Conservation (phyloP, 805 yeast genomes). For the Wickerhamiella shivajii region DNA sequence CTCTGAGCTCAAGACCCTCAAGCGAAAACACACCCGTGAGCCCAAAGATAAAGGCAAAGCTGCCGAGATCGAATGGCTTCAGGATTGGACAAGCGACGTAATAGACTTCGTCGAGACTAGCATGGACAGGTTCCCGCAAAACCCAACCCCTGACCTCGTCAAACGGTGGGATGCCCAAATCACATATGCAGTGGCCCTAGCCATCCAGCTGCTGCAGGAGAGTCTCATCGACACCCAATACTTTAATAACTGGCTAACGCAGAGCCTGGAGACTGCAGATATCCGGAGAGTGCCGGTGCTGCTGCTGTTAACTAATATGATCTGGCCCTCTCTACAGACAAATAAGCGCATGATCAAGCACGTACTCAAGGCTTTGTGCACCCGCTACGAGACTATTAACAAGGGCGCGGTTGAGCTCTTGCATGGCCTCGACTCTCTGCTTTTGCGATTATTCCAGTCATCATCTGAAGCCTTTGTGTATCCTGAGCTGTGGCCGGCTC, state of each 20-base stretch:
- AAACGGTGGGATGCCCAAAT: slow-evolving; percentile 35
- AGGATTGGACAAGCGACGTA: slow-evolving; percentile 85
- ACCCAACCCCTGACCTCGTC: too few relatives aligned
- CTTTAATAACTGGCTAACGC: slow-evolving; percentile 51
- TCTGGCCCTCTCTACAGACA: slow-evolving; percentile 55
- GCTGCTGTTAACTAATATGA: slow-evolving; percentile 42
- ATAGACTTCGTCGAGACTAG: slow-evolving; percentile 42
- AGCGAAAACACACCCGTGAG: slow-evolving; percentile 30
- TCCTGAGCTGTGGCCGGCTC: slow-evolving; percentile 10
- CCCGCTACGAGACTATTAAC: not conserved
- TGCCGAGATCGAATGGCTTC: slow-evolving; percentile 48
- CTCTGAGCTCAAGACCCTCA: slow-evolving; percentile 51
- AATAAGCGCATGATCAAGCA: not conserved
- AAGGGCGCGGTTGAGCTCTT: not conserved
- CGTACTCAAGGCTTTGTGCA: slow-evolving; percentile 2
- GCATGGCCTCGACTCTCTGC: slow-evolving; percentile 4
- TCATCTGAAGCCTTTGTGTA: slow-evolving; percentile 9
- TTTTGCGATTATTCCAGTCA: slow-evolving; percentile 7
- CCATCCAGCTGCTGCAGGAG: slow-evolving; percentile 55
- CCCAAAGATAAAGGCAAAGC: slow-evolving; percentile 7
- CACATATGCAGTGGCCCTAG: slow-evolving; percentile 43
- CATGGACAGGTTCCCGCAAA: too few relatives aligned
- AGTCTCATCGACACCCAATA: slow-evolving; percentile 45
- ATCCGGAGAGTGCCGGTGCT: slow-evolving; percentile 32
- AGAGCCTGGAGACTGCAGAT: slow-evolving; percentile 31